These are phyloP conservation scores for Zalaria obscura DNA, from an alignment of 2,329 filamentous ascomycete species.

Conservation along the genomic window DNA sequence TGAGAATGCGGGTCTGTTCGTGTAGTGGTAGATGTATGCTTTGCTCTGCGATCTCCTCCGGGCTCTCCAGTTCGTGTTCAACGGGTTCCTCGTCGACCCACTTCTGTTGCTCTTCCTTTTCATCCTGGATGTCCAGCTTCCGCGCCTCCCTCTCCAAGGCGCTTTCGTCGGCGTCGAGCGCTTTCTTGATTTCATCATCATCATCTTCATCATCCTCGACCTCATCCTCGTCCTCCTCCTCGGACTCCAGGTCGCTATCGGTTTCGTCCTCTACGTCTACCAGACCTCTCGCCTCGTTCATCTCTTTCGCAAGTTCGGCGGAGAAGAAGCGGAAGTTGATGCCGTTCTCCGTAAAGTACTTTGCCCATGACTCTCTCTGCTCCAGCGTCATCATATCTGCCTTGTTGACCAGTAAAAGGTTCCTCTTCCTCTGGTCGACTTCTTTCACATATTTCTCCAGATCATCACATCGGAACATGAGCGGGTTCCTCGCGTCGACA, in stretches of 20 bases:
- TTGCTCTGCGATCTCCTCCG: conserved; percentile 17
- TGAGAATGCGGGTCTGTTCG: conserved; percentile 57
- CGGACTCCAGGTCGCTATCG: conserved; percentile 35
- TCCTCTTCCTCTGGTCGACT: conserved; percentile 75
- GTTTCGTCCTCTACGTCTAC: conserved; percentile 39
- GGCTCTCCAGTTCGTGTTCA: conserved; percentile 9
- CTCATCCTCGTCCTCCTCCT: conserved; percentile 20
- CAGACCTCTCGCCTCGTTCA: conserved; percentile 57
- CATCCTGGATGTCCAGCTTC: conserved; percentile 30
- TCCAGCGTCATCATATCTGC: conserved; percentile 93
- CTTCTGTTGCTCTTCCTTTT: conserved; percentile 24
- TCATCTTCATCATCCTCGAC: conserved; percentile 29
- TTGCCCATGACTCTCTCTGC: conserved; percentile 73
- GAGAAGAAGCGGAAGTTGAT: conserved; percentile 97
- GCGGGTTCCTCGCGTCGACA: conserved; percentile 87
- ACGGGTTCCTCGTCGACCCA: conserved; percentile 26
- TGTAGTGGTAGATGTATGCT: conserved; percentile 16
- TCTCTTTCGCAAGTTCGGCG: conserved; percentile 77
- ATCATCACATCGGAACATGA: conserved; percentile 89
- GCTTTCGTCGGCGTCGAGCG: conserved; percentile 35
- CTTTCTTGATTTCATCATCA: conserved; percentile 23
- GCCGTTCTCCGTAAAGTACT: conserved; percentile 64
- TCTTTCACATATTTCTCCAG: conserved; percentile 90
- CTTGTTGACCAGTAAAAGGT: conserved; percentile 91
- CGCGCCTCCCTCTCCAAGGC: conserved; percentile 26